Percentiles rank a stretch among this genome's conserved stretches.
Evolutionary conservation across 768 basidiomycete species (phyloP).

Genomic region (Hydnomerulius pinastri): DNA sequence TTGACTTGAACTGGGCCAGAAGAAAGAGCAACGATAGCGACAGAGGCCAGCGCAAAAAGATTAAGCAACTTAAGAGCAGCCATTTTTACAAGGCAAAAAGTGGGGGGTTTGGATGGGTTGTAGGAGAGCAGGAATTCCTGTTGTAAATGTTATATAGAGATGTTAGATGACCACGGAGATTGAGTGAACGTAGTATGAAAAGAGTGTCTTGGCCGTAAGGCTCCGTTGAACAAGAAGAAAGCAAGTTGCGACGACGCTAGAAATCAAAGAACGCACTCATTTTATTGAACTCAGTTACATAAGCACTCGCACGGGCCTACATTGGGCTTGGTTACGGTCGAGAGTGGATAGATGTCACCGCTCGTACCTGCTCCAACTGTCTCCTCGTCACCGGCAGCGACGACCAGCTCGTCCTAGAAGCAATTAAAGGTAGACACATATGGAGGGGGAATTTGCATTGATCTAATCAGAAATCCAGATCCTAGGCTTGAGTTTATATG

Average conservation of each 20-base stretch:
- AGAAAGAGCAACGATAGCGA: conserved; percentile 58
- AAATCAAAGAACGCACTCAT: background rate
- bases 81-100: conserved; percentile 36
- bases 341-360: too few relatives aligned
- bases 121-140: too few relatives aligned
- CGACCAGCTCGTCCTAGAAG: background rate
- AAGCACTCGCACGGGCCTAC: conserved; percentile 25
- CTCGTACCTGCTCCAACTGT: background rate
- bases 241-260: background rate
- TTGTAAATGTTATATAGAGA: conserved; percentile 24
- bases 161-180: conserved; percentile 9
- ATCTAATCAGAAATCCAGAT: background rate
- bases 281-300: conserved; percentile 13
- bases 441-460: too few relatives aligned
- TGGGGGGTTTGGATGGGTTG: conserved; percentile 7
- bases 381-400: background rate
- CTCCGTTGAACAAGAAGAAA: conserved; percentile 23
- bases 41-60: conserved; percentile 56
- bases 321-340: background rate
- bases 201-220: conserved; percentile 21
- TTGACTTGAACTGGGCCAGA: conserved; percentile 46
- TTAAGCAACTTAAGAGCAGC: conserved; percentile 54
- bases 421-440: too few relatives aligned
- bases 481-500: background rate
- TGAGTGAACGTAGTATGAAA: conserved; percentile 24